phyloP scores from a whole-genome alignment of 768 basidiomycete species.

The Vishniacozyma victoriae region DNA sequence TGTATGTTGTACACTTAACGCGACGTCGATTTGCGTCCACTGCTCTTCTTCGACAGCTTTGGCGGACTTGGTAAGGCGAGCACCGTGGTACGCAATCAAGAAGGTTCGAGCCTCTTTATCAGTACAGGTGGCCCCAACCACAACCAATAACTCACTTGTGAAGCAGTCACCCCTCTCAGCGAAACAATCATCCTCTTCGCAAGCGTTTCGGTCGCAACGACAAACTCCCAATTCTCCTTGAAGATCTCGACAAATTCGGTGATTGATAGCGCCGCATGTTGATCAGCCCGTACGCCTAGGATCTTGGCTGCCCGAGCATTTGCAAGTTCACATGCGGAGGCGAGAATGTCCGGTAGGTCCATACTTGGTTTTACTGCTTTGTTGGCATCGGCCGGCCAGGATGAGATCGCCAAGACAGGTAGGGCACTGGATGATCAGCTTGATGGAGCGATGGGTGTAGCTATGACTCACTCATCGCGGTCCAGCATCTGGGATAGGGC shows the following conservation, averaged over 20 bases:
- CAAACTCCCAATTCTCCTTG: constrained; percentile 81
- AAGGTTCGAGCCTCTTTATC: constrained; percentile 72
- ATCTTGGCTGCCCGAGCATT: constrained; percentile 76
- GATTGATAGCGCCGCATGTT: constrained; percentile 67
- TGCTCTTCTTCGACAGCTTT: constrained; percentile 92
- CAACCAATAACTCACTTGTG: constrained; percentile 56
- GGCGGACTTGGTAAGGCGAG: constrained; percentile 69
- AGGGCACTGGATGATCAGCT: background rate
- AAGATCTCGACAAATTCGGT: constrained; percentile 73
- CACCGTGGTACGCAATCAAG: constrained; percentile 77
- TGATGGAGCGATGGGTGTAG: background rate
- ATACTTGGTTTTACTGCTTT: constrained; percentile 46
- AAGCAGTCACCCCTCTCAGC: constrained; percentile 73
- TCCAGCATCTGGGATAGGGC: constrained; percentile 49
- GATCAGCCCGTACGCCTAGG: constrained; percentile 68
- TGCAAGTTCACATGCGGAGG: constrained; percentile 74
- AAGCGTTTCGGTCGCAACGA: constrained; percentile 77
- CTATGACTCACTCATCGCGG: constrained; percentile 15
- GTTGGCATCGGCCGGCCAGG: too few species aligned
- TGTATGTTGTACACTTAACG: constrained; percentile 61
- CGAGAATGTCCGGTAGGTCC: constrained; percentile 69
- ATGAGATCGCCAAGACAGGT: constrained; percentile 7
- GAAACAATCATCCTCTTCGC: constrained; percentile 89
- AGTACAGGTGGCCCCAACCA: background rate
- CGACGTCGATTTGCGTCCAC: constrained; percentile 78